A percentile compares a stretch with the other conserved stretches of the same genome.
Evolutionary conservation across 2,329 filamentous ascomycete genomes (phyloP).

Genomic region (Aspergillus sp.): DNA sequence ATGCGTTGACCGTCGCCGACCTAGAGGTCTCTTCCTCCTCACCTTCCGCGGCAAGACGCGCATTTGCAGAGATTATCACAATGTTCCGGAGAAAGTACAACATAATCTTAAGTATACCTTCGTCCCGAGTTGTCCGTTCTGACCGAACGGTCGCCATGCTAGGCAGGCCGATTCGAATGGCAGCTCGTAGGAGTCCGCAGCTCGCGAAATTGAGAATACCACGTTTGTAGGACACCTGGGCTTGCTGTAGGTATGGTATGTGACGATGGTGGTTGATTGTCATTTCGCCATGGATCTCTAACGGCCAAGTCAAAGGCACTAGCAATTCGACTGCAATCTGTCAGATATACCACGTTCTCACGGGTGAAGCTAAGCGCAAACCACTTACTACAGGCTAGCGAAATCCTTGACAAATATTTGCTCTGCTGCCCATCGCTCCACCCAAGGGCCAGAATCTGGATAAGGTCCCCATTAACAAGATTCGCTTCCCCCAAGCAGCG

Average conservation of each 20-base stretch:
- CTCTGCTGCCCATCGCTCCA: conserved; percentile 70
- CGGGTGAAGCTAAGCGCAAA: background rate
- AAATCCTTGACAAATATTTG: conserved; percentile 74
- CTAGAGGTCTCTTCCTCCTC: conserved; percentile 87
- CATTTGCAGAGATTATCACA: conserved; percentile 75
- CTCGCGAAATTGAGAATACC: conserved; percentile 81
- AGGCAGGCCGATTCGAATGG: conserved; percentile 77
- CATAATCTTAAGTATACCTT: conserved; percentile 87
- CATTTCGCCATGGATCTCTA: conserved; percentile 78
- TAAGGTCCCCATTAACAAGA: conserved; percentile 81
- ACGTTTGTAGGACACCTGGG: conserved; percentile 87
- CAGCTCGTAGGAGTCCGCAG: conserved; percentile 73
- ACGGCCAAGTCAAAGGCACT: conserved; percentile 90
- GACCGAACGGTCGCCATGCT: conserved; percentile 76
- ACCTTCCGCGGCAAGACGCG: conserved; percentile 73
- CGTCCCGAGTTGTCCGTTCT: conserved; percentile 76
- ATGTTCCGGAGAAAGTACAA: conserved; percentile 89
- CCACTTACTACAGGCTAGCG: conserved; percentile 69
- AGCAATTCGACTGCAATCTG: conserved; percentile 69
- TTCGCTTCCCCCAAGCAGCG: conserved; percentile 90
- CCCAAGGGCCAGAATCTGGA: conserved; percentile 86
- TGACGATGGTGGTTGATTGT: conserved; percentile 93
- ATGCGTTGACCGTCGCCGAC: conserved; percentile 83
- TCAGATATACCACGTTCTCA: conserved; percentile 19
- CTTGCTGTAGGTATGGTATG: conserved; percentile 81